Evolutionary conservation across 1,139 yeast species (phyloP).

Genomic region (Candida sanyaensis): DNA sequence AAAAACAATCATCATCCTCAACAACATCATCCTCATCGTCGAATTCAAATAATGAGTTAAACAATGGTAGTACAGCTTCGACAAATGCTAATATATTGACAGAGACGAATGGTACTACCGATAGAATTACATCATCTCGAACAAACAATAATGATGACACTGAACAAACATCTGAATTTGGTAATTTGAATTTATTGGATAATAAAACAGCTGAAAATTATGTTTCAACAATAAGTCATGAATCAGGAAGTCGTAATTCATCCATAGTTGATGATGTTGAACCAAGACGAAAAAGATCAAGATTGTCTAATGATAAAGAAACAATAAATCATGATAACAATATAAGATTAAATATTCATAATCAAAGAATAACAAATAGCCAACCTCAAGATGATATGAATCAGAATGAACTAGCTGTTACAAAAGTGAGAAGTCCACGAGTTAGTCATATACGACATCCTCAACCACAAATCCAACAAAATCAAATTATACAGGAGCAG

Average conservation of each 20-base stretch:
- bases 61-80: background rate
- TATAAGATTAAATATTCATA: slow-evolving; percentile 5
- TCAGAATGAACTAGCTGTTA: background rate
- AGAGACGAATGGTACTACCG: background rate
- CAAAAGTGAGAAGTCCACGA: background rate
- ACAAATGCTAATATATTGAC: background rate
- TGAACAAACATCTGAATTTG: no score
- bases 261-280: background rate
- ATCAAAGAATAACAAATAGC: slow-evolving; percentile 10
- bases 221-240: slow-evolving; percentile 6
- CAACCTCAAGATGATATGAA: background rate
- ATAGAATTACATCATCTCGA: background rate
- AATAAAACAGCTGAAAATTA: slow-evolving; percentile 6
- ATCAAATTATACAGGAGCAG: background rate
- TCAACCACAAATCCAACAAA: slow-evolving; percentile 4
- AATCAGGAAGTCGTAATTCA: background rate
- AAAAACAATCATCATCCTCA: slow-evolving; percentile 20
- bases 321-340: slow-evolving; percentile 16
- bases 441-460: slow-evolving; percentile 1
- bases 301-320: slow-evolving; percentile 15
- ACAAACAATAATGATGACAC: no score
- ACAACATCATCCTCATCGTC: no score
- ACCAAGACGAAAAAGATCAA: slow-evolving; percentile 12
- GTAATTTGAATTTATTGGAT: no score
- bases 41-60: background rate